These are phyloP conservation scores for Coniochaeta ligniaria DNA, from an alignment of 2,329 filamentous ascomycete genomes.

Conservation along the genomic window DNA sequence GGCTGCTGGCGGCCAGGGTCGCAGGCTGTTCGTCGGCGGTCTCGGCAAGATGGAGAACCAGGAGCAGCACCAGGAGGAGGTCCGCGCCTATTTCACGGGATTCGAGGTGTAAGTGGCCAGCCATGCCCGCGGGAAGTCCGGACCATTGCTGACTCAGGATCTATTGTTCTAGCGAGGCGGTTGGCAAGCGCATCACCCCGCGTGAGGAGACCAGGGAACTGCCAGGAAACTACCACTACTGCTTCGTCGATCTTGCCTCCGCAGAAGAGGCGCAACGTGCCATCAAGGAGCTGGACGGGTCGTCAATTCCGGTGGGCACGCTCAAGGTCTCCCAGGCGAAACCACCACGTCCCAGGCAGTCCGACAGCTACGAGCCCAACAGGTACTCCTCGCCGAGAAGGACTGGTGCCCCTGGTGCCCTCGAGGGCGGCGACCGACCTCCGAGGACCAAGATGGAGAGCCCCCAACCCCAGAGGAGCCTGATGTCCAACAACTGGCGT, in stretches of 20 bases:
- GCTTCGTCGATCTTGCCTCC: constrained; percentile 57
- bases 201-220: constrained; percentile 45
- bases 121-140: too few species aligned
- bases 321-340: constrained; percentile 10
- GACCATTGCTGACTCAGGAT: constrained; percentile 4
- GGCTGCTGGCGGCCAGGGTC: constrained; percentile 21
- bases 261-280: constrained; percentile 46
- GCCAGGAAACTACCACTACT: constrained; percentile 53
- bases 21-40: constrained; percentile 43
- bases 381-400: background rate
- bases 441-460: background rate
- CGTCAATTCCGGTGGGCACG: constrained; percentile 7
- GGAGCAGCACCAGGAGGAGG: constrained; percentile 35
- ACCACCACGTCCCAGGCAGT: background rate
- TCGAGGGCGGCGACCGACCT: background rate
- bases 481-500: constrained; percentile 3
- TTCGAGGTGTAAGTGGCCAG: constrained; percentile 31
- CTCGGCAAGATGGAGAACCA: constrained; percentile 41
- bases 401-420: background rate
- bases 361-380: background rate
- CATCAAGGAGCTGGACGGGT: constrained; percentile 32
- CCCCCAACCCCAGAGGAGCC: background rate
- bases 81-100: constrained; percentile 37
- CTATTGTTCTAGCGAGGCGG: constrained; percentile 17
- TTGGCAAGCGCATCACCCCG: constrained; percentile 49